Conservation (phyloP, 495 filamentous ascomycete genomes). For the Chaetomium cochliodes region DNA sequence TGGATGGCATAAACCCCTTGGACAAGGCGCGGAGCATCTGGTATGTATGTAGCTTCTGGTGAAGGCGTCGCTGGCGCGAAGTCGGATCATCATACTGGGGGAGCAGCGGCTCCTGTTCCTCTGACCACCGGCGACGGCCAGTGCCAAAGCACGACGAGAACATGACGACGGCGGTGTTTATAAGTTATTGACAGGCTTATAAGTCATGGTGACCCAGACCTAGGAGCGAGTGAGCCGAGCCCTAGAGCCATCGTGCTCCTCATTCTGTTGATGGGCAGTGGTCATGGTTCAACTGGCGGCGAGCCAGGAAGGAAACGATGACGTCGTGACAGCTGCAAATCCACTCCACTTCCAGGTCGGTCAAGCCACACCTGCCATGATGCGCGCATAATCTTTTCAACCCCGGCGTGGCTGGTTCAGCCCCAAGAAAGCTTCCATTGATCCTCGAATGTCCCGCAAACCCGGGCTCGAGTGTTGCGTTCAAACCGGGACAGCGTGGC, state of each 20-base stretch:
- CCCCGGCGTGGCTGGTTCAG: neutral
- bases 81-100: conserved; percentile 85
- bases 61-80: conserved; percentile 67
- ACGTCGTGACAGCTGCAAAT: conserved; percentile 1
- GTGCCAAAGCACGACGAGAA: conserved; percentile 36
- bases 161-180: conserved; percentile 13
- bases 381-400: neutral
- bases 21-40: conserved; percentile 83
- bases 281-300: too few species aligned
- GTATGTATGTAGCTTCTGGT: conserved; percentile 87
- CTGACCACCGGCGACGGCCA: conserved; percentile 24
- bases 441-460: too few species aligned
- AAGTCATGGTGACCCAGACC: too few species aligned
- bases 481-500: too few species aligned
- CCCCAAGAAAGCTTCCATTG: neutral
- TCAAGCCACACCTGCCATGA: neutral
- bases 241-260: too few species aligned
- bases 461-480: too few species aligned
- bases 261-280: too few species aligned
- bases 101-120: conserved; percentile 65
- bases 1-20: conserved; percentile 89
- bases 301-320: conserved; percentile 2
- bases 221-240: too few species aligned
- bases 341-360: neutral
- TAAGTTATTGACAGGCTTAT: too few species aligned